Conservation (phyloP, 2,329 filamentous ascomycete species). For the Setomelanomma holmii region DNA sequence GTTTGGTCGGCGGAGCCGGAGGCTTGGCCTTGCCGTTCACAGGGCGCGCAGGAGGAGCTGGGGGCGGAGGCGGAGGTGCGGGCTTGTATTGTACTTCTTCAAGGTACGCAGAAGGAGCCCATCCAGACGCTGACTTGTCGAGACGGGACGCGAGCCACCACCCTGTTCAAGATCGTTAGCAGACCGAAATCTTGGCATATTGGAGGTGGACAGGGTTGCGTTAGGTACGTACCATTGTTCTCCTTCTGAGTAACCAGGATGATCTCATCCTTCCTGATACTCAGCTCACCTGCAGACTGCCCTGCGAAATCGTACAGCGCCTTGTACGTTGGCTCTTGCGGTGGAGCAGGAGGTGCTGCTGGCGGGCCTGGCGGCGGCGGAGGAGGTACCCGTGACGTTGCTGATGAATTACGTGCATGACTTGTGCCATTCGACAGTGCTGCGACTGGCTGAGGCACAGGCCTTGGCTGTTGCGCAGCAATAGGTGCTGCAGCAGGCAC, state of each 20-base stretch:
- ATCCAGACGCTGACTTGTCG: constrained; percentile 76
- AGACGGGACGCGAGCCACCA: constrained; percentile 93
- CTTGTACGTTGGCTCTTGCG: constrained; percentile 80
- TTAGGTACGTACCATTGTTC: constrained; percentile 78
- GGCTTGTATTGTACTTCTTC: constrained; percentile 74
- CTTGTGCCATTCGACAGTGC: constrained; percentile 57
- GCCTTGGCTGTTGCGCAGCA: constrained; percentile 54
- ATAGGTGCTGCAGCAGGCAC: constrained; percentile 59
- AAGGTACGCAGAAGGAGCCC: constrained; percentile 93
- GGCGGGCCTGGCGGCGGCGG: constrained; percentile 68
- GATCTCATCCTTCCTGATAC: constrained; percentile 78
- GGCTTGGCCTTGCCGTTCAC: constrained; percentile 75
- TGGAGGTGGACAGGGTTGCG: background rate
- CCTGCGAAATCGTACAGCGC: constrained; percentile 92
- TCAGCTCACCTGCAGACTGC: constrained; percentile 83
- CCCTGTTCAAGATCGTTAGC: constrained; percentile 60
- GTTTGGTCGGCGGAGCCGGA: constrained; percentile 79
- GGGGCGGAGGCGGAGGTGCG: constrained; percentile 61
- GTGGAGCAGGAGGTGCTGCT: constrained; percentile 61
- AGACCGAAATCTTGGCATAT: constrained; percentile 24
- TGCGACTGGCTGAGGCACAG: constrained; percentile 64
- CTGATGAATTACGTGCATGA: constrained; percentile 51
- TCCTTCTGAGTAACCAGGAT: constrained; percentile 94
- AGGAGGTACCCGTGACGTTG: constrained; percentile 53
- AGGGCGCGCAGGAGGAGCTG: constrained; percentile 62